These are phyloP conservation scores for Gossypium ekmanianum DNA, from an alignment of 345 rosid genomes.

Conservation along the genomic window DNA sequence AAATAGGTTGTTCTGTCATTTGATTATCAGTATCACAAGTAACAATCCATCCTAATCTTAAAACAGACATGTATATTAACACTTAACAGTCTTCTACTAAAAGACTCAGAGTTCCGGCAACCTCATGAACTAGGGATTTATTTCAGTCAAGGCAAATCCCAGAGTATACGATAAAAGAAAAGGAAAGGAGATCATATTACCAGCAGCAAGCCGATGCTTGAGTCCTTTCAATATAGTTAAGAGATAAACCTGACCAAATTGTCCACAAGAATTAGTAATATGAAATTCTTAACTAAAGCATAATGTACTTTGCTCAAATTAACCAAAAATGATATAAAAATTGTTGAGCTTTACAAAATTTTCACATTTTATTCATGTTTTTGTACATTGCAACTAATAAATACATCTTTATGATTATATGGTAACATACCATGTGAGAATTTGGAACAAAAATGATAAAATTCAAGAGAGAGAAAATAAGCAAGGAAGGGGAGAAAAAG, in stretches of 20 bases:
- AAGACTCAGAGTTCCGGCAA: not conserved
- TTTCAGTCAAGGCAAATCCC: not conserved
- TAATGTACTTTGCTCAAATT: not conserved
- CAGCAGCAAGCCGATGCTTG: slow-evolving; percentile 93
- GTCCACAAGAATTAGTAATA: slow-evolving; percentile 16
- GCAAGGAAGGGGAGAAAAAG: not conserved
- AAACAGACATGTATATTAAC: not conserved
- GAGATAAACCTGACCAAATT: slow-evolving; percentile 66
- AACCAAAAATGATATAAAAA: not conserved
- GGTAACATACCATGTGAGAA: not conserved
- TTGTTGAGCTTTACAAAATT: not conserved
- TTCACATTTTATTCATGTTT: not conserved
- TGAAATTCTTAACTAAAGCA: not conserved
- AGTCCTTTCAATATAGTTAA: slow-evolving; percentile 79
- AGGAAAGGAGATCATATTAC: slow-evolving; percentile 33
- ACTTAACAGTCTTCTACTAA: not conserved
- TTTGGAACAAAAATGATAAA: not conserved
- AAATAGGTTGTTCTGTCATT: not conserved
- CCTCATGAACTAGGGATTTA: not conserved
- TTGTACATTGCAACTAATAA: not conserved
- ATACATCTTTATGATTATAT: too few species aligned
- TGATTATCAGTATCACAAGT: not conserved
- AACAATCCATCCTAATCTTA: not conserved
- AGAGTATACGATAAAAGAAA: not conserved
- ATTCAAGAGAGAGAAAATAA: not conserved